A percentile compares a stretch with the other conserved stretches of the same genome.
phyloP scores from a whole-genome alignment of 805 yeast genomes.

The Yamadazyma philogaea region DNA sequence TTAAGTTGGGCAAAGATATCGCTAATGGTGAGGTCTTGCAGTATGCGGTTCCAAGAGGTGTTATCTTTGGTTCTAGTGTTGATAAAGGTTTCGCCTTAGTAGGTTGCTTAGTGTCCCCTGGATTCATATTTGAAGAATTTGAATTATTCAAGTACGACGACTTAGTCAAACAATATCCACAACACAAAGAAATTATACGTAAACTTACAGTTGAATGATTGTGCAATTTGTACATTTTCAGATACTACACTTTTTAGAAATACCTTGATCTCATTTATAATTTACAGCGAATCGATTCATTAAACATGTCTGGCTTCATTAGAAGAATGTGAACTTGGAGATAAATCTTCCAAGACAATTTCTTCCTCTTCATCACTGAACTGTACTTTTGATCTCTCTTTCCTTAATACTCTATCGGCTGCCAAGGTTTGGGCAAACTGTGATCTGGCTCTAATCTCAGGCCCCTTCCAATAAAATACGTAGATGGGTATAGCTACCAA shows the following conservation, averaged over 20 bases:
- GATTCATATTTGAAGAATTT: constrained; percentile 23
- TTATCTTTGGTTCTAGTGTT: constrained; percentile 22
- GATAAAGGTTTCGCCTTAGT: constrained; percentile 20
- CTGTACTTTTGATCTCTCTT: constrained; percentile 7
- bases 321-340: constrained; percentile 8
- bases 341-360: constrained; percentile 8
- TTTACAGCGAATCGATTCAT: too few relatives aligned
- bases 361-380: constrained; percentile 12
- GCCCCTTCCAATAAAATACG: constrained; percentile 41
- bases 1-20: constrained; percentile 16
- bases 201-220: constrained; percentile 14
- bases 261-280: not conserved
- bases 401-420: constrained; percentile 21
- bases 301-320: constrained; percentile 2
- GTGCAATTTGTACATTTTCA: not conserved
- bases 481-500: constrained; percentile 35
- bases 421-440: constrained; percentile 38
- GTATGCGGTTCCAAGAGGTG: constrained; percentile 21
- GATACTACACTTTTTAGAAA: not conserved
- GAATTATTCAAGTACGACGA: constrained; percentile 17
- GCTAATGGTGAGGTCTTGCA: constrained; percentile 19
- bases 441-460: constrained; percentile 29
- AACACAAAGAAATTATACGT: constrained; percentile 18
- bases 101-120: constrained; percentile 24
- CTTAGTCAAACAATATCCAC: constrained; percentile 16